Evolutionary conservation across 2,329 filamentous ascomycete species (phyloP).

Genomic region (Penicillium hordei): DNA sequence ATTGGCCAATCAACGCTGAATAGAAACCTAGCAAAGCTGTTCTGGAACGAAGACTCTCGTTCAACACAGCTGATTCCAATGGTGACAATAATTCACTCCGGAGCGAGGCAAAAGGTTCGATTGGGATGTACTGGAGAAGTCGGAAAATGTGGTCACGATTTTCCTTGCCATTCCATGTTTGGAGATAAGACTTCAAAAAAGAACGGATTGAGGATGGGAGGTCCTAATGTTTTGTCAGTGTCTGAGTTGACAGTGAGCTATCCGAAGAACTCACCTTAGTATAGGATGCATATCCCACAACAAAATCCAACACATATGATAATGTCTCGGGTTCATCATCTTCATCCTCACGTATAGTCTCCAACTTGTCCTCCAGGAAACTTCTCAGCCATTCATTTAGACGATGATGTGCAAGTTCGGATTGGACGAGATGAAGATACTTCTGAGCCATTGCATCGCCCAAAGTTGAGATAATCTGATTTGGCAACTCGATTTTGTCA

Average conservation of each 20-base stretch:
- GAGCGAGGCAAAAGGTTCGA: conserved; percentile 36
- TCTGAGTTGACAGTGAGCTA: neutral
- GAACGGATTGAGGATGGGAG: conserved; percentile 34
- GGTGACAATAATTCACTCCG: conserved; percentile 38
- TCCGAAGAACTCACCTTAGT: conserved; percentile 35
- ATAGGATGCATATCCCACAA: conserved; percentile 38
- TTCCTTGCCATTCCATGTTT: conserved; percentile 62
- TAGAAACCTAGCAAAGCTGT: conserved; percentile 66
- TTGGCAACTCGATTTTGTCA: conserved; percentile 77
- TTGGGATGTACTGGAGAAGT: conserved; percentile 36
- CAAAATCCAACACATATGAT: conserved; percentile 35
- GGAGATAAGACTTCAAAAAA: conserved; percentile 53
- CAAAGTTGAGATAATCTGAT: conserved; percentile 75
- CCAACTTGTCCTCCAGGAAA: conserved; percentile 41
- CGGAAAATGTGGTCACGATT: conserved; percentile 47
- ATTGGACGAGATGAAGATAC: conserved; percentile 64
- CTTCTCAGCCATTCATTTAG: conserved; percentile 42
- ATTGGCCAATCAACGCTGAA: conserved; percentile 62
- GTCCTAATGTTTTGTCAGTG: conserved; percentile 25
- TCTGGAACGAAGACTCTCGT: conserved; percentile 51
- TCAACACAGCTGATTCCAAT: conserved; percentile 44
- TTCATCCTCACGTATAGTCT: conserved; percentile 46
- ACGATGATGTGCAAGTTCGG: conserved; percentile 49
- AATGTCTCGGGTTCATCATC: conserved; percentile 42
- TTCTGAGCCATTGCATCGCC: conserved; percentile 78